Base-by-base conservation (phyloP, 441 rosid genomes). In the Gossypium gossypioides region DNA sequence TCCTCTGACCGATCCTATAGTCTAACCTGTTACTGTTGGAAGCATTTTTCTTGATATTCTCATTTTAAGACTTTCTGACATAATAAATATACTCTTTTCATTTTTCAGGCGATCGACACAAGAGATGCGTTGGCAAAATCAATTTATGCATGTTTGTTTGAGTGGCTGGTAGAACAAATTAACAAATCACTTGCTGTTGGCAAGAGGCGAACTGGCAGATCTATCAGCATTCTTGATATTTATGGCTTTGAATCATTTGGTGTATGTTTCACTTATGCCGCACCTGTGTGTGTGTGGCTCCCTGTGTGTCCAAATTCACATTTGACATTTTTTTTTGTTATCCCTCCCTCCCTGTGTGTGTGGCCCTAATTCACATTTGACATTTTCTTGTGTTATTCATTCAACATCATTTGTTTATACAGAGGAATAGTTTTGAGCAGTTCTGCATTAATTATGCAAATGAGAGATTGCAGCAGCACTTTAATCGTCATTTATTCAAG, bases 401-500 rank as follows among this genome's bases (percentile, higher is more conserved):
- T 50, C 63, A 56, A 56, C 63, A 13, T 40, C 54, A 65, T 66
- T 75, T 29, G 74, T 68, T 77, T 44, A 32, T 85, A 86, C 90
- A 95, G 99, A 91, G 86, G 69, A 92, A 95, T 83, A 95, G 98
- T 80, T 95, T 95, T 81, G 99, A 95, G 87, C 99, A 95, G 79
- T 95, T 92, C 72, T 94, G 98, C 81, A 94, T 94, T 78, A 94
- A 94, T 78, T 94, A 94, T 86, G 98, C 98, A 59, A 94, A 94
- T 80, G 98, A 94, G 89, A 91, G 98, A 83, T 77, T 94, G 84
- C 98, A 95, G 81, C 99, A 95, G 77, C 99, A 95, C 78, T 95
- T 95, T 73, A 95, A 88, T 73, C 97, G 99, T 51, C 98, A 95
- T 77, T 77, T 95, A 25, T 95, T 95, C 89, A 95, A 95, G 87